phyloP scores from a whole-genome alignment of 176 grass and related monocot species.

The Saccharum spontaneum region DNA sequence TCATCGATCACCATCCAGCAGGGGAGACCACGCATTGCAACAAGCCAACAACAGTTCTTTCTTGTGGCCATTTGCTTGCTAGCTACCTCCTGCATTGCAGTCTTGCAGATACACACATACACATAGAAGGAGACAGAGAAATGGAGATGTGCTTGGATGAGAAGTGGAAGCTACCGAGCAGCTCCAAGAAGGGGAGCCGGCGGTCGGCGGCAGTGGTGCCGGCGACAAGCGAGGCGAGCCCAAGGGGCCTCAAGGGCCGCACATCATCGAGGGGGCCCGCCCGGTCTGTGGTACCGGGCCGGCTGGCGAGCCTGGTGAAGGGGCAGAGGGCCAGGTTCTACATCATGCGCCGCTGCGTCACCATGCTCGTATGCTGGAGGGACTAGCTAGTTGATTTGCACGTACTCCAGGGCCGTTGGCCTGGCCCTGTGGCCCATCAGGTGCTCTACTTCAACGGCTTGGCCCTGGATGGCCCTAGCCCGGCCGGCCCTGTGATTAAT shows the following conservation, averaged over 20 bases:
- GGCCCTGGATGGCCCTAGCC: neutral
- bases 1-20: neutral
- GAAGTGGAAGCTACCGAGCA: constrained; percentile 34
- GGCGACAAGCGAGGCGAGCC: neutral
- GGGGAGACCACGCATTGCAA: neutral
- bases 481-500: neutral
- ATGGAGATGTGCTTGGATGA: constrained; percentile 53
- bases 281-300: too few relatives aligned
- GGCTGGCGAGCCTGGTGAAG: too few relatives aligned
- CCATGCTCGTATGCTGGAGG: constrained; percentile 77
- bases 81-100: too few relatives aligned
- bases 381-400: constrained; percentile 23
- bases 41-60: neutral
- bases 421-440: neutral
- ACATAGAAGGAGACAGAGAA: neutral
- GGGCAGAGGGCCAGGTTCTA: constrained; percentile 65
- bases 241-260: neutral
- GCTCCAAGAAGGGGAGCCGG: constrained; percentile 33
- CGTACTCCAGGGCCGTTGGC: too few relatives aligned
- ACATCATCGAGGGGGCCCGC: neutral
- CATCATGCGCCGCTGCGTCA: constrained; percentile 83
- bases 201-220: neutral
- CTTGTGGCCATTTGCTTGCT: neutral
- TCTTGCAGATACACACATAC: neutral
- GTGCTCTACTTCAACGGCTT: neutral